A percentile compares a stretch with the other conserved stretches of the same genome.
phyloP scores from a whole-genome alignment of 2,329 filamentous ascomycete species.

The Chaetoscypha palmicola region DNA sequence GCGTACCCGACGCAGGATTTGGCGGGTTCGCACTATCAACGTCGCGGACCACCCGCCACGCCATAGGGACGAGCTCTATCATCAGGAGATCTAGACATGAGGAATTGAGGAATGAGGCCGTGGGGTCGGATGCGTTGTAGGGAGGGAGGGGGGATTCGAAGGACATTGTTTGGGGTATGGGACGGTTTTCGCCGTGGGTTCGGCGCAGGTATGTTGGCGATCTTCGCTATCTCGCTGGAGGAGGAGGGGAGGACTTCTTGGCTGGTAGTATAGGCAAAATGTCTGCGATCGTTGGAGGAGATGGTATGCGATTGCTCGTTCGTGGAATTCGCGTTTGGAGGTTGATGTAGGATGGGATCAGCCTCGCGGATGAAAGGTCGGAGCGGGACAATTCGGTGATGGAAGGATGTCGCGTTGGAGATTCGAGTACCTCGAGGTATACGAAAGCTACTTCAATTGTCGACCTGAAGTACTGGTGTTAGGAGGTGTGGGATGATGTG shows the following conservation, averaged over 20 bases:
- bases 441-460: background rate
- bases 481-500: background rate
- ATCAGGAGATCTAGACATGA: constrained; percentile 91
- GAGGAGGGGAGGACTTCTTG: too few species aligned
- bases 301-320: too few species aligned
- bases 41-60: constrained; percentile 76
- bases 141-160: constrained; percentile 64
- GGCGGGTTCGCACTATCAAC: constrained; percentile 15
- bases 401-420: too few species aligned
- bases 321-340: background rate
- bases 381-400: too few species aligned
- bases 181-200: background rate
- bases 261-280: too few species aligned
- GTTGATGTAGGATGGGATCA: background rate
- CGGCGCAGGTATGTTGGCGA: too few species aligned
- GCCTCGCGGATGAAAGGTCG: background rate
- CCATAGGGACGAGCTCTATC: constrained; percentile 93
- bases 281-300: too few species aligned
- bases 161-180: constrained; percentile 51
- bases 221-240: too few species aligned
- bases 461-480: background rate
- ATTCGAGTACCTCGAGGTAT: background rate
- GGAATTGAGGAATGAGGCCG: constrained; percentile 68
- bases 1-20: background rate
- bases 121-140: constrained; percentile 66